phyloP scores from a whole-genome alignment of 2,329 filamentous ascomycete genomes.

The Ascochyta rabiei region DNA sequence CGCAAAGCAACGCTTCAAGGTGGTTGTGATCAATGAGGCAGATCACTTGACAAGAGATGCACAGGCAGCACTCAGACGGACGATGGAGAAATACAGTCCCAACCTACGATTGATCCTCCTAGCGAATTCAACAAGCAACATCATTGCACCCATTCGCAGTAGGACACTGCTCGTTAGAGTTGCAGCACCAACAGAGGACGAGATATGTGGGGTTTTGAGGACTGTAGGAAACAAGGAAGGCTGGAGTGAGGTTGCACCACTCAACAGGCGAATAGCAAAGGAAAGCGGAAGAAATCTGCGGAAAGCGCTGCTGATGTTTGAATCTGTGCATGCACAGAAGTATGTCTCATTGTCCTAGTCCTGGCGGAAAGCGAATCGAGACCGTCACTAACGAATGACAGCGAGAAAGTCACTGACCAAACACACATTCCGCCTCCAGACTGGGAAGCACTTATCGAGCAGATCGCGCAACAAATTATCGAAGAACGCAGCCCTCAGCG shows the following conservation, averaged over 20 bases:
- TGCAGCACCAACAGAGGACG: slow-evolving; percentile 80
- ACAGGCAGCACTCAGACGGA: slow-evolving; percentile 89
- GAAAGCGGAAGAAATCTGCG: slow-evolving; percentile 92
- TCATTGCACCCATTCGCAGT: slow-evolving; percentile 96
- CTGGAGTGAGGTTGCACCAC: slow-evolving; percentile 74
- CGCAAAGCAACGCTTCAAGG: slow-evolving; percentile 93
- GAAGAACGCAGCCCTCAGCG: slow-evolving; percentile 89
- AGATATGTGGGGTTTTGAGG: slow-evolving; percentile 79
- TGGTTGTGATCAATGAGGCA: slow-evolving; percentile 98
- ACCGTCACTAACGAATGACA: slow-evolving; percentile 48
- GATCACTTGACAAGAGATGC: slow-evolving; percentile 93
- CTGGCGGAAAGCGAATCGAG: neutral
- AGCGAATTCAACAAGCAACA: slow-evolving; percentile 96
- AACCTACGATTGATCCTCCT: slow-evolving; percentile 90
- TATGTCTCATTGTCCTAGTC: slow-evolving; percentile 54
- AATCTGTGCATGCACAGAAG: slow-evolving; percentile 97
- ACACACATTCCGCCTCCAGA: slow-evolving; percentile 94
- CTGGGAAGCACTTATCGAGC: slow-evolving; percentile 89
- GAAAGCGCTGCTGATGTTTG: slow-evolving; percentile 92
- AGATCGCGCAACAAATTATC: slow-evolving; percentile 92
- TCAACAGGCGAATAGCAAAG: slow-evolving; percentile 85
- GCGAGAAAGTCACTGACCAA: slow-evolving; percentile 85
- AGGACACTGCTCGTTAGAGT: slow-evolving; percentile 91
- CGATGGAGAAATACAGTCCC: slow-evolving; percentile 99
- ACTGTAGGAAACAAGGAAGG: slow-evolving; percentile 77